Base-by-base conservation (phyloP, 2,329 filamentous ascomycete genomes). In the Chaetomiaceae sp. region DNA sequence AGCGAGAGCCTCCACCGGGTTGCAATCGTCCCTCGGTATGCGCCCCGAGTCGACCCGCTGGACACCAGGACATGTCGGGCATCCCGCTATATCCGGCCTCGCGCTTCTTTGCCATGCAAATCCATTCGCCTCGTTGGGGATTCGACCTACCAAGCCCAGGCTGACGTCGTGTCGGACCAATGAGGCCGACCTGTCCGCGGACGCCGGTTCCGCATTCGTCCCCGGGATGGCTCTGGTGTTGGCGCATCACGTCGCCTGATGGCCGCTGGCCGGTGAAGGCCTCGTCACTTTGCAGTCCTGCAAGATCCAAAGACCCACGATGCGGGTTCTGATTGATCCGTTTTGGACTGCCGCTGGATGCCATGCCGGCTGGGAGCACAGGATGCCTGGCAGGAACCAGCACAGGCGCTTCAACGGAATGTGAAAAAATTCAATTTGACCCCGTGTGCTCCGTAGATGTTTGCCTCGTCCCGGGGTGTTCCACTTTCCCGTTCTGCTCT, bases 1-100 rank as follows among this genome's bases (percentile, higher is more conserved):
- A 34, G 42, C 25, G 14, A 5, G 23, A 5, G 23, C n/a, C 45
- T 34, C 50, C 48, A 46, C 40, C n/a, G n/a, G n/a, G n/a, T n/a
- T n/a, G n/a, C n/a, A n/a, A n/a, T 34, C 30, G 14, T 54, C 38
- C 51, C 51, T 54, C 52, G 48, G 48, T 19, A 19, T 48, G 27
- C 14, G 9, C 10, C 30, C 17, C 39, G 39, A 30, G 19, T 8
- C 8, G 10, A 33, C 21, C 27, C 30, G 25, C 19, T 16, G 12
- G 42, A 6, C 10, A 33, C 12, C 16, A 7, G 27, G 10, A 20
- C 33, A 47, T 23, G 47, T 38, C 23, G 5, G 20, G 37, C 27
- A 46, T 51, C 40, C 33, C 40, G 33, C 41, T 19, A 14, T 16
- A 16, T 42, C 31, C 30, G 42, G 23, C 13, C 39, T 44, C 23